Evolutionary conservation across 768 basidiomycete species (phyloP).

Genomic region (Naganishia vishniacii): DNA sequence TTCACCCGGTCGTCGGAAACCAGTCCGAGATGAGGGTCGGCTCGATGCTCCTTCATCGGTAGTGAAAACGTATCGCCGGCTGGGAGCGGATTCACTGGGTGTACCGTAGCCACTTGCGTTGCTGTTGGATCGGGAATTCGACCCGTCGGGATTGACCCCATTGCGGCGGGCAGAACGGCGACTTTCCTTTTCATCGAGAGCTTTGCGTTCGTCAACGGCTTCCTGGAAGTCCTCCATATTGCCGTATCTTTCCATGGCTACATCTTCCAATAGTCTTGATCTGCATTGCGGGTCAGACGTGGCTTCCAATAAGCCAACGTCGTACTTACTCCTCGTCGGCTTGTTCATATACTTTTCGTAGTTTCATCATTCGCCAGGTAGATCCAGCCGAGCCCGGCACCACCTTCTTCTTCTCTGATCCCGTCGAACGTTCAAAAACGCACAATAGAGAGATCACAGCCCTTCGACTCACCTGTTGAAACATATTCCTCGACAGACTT

Average conservation of each 20-base stretch:
- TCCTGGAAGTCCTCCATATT: constrained; percentile 78
- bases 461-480: constrained; percentile 58
- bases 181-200: constrained; percentile 75
- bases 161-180: constrained; percentile 52
- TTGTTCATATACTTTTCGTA: constrained; percentile 79
- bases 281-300: constrained; percentile 27
- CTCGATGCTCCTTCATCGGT: constrained; percentile 47
- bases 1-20: constrained; percentile 78
- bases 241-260: constrained; percentile 84
- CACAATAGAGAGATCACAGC: constrained; percentile 55
- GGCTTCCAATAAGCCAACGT: background rate
- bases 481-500: constrained; percentile 47
- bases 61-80: constrained; percentile 49
- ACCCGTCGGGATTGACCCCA: constrained; percentile 34
- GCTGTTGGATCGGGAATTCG: constrained; percentile 50
- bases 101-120: constrained; percentile 33
- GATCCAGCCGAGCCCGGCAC: constrained; percentile 87
- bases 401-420: constrained; percentile 53
- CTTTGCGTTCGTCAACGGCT: constrained; percentile 74
- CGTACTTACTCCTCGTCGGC: constrained; percentile 67
- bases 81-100: constrained; percentile 30
- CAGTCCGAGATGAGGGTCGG: constrained; percentile 72
- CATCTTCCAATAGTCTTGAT: constrained; percentile 50
- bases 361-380: constrained; percentile 96
- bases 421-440: constrained; percentile 50